These are phyloP conservation scores for Rhododendron vialii DNA, from an alignment of 148 eudicot species.

Conservation along the genomic window DNA sequence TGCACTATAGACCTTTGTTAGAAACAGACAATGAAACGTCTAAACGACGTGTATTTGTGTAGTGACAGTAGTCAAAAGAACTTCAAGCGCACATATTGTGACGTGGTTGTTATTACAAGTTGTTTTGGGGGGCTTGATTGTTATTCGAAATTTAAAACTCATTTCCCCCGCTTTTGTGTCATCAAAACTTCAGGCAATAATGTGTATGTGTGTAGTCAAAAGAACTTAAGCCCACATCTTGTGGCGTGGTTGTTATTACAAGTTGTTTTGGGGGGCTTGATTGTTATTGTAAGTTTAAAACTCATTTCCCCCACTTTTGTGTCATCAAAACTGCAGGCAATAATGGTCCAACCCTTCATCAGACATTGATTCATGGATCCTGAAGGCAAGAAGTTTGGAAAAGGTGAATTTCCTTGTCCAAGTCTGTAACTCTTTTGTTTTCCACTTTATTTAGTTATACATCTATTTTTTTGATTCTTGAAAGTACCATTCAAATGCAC, in stretches of 20 bases:
- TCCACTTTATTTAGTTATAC: neutral
- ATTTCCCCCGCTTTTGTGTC: neutral
- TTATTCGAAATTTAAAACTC: neutral
- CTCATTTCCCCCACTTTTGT: neutral
- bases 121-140: neutral
- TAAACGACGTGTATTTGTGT: neutral
- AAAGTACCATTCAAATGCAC: too few relatives aligned
- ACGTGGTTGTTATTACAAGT: neutral
- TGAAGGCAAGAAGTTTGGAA: conserved; percentile 79
- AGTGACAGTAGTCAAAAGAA: neutral
- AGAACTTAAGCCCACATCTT: neutral
- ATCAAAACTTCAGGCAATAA: conserved; percentile 33
- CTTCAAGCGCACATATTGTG: neutral
- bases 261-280: neutral
- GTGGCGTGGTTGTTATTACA: neutral
- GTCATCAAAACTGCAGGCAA: conserved; percentile 27
- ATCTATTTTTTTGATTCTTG: neutral
- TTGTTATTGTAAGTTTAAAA: neutral
- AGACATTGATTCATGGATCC: conserved; percentile 70
- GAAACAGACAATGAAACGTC: neutral
- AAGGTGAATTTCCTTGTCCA: conserved; percentile 37
- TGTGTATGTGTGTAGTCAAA: neutral
- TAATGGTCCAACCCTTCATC: conserved; percentile 31
- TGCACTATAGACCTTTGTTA: neutral
- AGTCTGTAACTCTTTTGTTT: neutral